Conservation (phyloP, 169 alveolate species). For the Neospora caninum region DNA sequence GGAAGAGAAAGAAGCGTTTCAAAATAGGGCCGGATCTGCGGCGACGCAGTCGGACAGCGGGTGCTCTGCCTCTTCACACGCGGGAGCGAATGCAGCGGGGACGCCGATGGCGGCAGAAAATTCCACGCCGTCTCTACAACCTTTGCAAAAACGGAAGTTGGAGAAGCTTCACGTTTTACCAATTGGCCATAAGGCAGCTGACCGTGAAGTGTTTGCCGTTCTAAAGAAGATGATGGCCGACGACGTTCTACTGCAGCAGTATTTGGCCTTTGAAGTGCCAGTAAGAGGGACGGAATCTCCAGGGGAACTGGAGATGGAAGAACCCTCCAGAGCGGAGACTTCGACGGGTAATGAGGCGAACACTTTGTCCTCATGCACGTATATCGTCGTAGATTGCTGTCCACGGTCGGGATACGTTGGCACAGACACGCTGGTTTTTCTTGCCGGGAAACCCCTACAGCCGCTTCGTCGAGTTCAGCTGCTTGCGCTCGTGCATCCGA, state of each 20-base stretch:
- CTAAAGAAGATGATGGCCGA: conserved; percentile 21
- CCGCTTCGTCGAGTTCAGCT: conserved; percentile 69
- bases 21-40: too few species aligned
- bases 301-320: background rate
- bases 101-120: too few species aligned
- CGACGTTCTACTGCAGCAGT: background rate
- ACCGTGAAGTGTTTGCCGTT: background rate
- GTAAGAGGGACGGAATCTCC: background rate
- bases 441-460: conserved; percentile 54
- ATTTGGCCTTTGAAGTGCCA: background rate
- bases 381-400: conserved; percentile 61
- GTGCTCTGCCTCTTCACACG: too few species aligned
- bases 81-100: too few species aligned
- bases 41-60: too few species aligned
- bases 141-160: background rate
- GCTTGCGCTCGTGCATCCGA: conserved; percentile 67
- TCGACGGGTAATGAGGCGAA: background rate
- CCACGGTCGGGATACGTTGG: conserved; percentile 58
- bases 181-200: background rate
- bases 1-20: too few species aligned
- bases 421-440: conserved; percentile 43
- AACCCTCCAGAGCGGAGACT: background rate
- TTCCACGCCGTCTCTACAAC: background rate
- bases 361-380: conserved; percentile 13
- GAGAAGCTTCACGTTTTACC: conserved; percentile 1